phyloP scores from a whole-genome alignment of 352 stramenopile species.

The Peronospora belbahrii region DNA sequence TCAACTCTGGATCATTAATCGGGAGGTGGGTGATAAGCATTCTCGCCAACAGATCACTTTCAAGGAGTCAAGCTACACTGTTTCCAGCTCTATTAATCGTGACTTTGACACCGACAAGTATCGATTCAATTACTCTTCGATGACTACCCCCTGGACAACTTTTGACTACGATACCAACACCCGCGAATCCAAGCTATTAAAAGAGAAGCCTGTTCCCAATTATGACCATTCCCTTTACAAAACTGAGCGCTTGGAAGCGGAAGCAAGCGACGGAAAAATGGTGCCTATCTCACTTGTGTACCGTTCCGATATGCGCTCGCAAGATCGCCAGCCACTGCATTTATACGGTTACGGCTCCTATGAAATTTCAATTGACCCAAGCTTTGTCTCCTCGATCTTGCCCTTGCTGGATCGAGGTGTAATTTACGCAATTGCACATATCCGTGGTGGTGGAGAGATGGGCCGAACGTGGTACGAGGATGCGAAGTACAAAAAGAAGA shows the following conservation, averaged over 20 bases:
- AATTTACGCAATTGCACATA: constrained; percentile 95
- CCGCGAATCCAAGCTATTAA: constrained; percentile 70
- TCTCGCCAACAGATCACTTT: constrained; percentile 74
- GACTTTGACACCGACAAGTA: constrained; percentile 87
- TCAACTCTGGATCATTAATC: constrained; percentile 78
- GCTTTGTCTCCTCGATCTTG: constrained; percentile 87
- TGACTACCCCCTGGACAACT: constrained; percentile 86
- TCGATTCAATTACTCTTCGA: constrained; percentile 89
- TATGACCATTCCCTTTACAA: constrained; percentile 91
- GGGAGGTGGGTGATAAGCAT: constrained; percentile 37
- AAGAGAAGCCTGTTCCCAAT: constrained; percentile 88
- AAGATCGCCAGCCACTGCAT: constrained; percentile 68
- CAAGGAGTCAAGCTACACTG: constrained; percentile 86
- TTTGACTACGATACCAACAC: constrained; percentile 81
- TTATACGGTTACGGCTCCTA: constrained; percentile 96
- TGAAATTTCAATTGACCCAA: constrained; percentile 89
- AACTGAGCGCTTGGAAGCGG: constrained; percentile 86
- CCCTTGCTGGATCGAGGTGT: constrained; percentile 93
- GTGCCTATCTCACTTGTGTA: constrained; percentile 83
- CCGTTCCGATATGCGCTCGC: constrained; percentile 47
- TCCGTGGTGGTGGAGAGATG: constrained; percentile 95
- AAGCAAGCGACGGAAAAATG: constrained; percentile 79
- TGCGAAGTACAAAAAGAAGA: constrained; percentile 96
- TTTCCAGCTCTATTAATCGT: constrained; percentile 66
- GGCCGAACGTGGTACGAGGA: constrained; percentile 95